phyloP scores from a whole-genome alignment of 1,139 yeast species.

The Candida pseudoviswanathii region DNA sequence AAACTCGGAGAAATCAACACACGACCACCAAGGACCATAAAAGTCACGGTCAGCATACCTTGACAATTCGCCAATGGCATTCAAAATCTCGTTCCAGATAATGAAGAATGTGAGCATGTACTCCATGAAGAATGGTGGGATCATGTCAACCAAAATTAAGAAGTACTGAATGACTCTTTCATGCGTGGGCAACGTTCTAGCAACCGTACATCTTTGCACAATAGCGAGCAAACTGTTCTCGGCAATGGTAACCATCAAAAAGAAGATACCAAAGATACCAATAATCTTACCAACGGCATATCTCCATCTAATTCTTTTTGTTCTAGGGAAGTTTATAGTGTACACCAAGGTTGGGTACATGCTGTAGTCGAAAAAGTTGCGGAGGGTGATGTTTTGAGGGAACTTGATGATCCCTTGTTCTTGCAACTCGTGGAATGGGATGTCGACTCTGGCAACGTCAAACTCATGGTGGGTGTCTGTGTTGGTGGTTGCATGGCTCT shows the following conservation, averaged over 20 bases:
- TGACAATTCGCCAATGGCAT: conserved; percentile 86
- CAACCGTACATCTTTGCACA: conserved; percentile 57
- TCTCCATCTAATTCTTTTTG: conserved; percentile 63
- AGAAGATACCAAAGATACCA: conserved; percentile 86
- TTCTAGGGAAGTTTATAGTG: conserved; percentile 79
- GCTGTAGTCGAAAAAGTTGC: conserved; percentile 71
- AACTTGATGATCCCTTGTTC: conserved; percentile 40
- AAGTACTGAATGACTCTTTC: conserved; percentile 58
- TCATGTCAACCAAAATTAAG: conserved; percentile 66
- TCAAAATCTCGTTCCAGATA: conserved; percentile 93
- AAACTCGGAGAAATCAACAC: conserved; percentile 91
- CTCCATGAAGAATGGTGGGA: conserved; percentile 75
- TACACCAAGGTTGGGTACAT: conserved; percentile 93
- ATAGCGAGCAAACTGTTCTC: conserved; percentile 79
- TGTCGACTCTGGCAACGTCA: conserved; percentile 14
- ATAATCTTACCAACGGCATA: conserved; percentile 70
- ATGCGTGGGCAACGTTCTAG: conserved; percentile 48
- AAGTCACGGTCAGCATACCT: conserved; percentile 87
- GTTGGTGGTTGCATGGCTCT: conserved; percentile 30
- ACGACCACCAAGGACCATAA: conserved; percentile 98
- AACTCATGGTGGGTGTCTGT: conserved; percentile 15
- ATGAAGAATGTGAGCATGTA: conserved; percentile 81
- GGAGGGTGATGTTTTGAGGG: conserved; percentile 69
- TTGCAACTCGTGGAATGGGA: conserved; percentile 22
- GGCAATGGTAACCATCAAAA: conserved; percentile 80